Conservation (phyloP, 371 early-diverging fungal genomes). For the Encephalitozoon intestinalis region DNA sequence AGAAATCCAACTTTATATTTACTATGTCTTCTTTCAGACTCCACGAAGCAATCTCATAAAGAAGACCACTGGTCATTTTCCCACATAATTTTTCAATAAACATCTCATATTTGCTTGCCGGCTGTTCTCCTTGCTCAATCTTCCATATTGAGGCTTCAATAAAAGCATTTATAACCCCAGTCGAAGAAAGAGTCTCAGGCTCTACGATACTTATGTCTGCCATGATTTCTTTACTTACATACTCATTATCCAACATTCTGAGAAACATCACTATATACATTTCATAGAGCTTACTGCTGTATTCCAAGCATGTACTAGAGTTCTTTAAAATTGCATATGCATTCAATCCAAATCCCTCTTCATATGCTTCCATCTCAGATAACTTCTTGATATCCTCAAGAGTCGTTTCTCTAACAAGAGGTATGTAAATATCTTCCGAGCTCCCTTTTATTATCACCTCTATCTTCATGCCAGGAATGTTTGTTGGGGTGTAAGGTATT, state of each 20-base stretch:
- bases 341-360: not conserved
- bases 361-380: not conserved
- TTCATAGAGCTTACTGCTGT: not conserved
- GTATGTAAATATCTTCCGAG: not conserved
- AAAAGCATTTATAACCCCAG: not conserved
- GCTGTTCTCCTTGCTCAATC: not conserved
- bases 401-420: not conserved
- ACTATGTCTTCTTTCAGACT: not conserved
- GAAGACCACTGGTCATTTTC: not conserved
- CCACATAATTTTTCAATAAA: not conserved
- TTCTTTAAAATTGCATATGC: not conserved
- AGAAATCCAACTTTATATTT: not conserved
- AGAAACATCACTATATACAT: not conserved
- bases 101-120: not conserved
- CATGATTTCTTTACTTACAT: not conserved
- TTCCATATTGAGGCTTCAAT: conserved; percentile 2
- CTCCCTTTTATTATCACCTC: not conserved
- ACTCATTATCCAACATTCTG: not conserved
- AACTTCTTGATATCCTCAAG: not conserved
- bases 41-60: not conserved
- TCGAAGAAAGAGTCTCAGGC: not conserved
- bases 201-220: not conserved
- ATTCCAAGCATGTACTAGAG: not conserved
- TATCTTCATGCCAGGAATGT: not conserved
- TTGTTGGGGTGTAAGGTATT: not conserved